phyloP scores from a whole-genome alignment of 768 basidiomycete genomes.

The Amanita muscaria region DNA sequence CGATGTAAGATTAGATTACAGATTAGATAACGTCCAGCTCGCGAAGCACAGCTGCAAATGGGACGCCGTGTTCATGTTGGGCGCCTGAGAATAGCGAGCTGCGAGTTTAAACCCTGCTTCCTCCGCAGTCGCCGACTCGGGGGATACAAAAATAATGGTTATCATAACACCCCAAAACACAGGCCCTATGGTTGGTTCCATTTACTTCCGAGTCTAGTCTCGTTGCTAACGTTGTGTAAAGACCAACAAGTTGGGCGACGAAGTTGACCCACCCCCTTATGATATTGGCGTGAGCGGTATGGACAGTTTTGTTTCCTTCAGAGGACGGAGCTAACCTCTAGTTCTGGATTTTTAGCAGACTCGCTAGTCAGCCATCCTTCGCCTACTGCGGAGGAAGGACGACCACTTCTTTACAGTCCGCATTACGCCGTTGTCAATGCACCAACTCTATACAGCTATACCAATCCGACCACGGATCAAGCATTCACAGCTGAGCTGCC shows the following conservation, averaged over 20 bases:
- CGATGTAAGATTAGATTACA: too few relatives aligned
- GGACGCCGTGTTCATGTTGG: neutral
- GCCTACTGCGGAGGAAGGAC: neutral
- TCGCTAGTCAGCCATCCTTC: neutral
- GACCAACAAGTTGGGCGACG: neutral
- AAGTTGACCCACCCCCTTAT: slow-evolving; percentile 1
- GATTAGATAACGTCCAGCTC: slow-evolving; percentile 1
- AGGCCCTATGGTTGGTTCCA: neutral
- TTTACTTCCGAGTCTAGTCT: neutral
- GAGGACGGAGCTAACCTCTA: neutral
- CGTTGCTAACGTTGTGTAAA: neutral
- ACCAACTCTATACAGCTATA: slow-evolving; percentile 60
- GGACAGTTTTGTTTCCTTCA: neutral
- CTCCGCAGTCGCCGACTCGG: slow-evolving; percentile 1
- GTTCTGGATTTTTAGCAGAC: neutral
- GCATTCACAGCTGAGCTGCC: slow-evolving; percentile 55
- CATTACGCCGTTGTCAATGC: slow-evolving; percentile 22
- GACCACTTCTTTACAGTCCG: slow-evolving; percentile 6
- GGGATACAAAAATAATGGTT: neutral
- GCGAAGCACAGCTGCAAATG: neutral
- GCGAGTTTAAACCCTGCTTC: neutral
- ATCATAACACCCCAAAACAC: slow-evolving; percentile 1
- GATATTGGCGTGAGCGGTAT: neutral
- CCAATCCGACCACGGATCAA: slow-evolving; percentile 52
- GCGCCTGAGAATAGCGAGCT: too few relatives aligned